Base-by-base conservation (phyloP, 2,329 filamentous ascomycete species). In the Canariomyces notabilis region DNA sequence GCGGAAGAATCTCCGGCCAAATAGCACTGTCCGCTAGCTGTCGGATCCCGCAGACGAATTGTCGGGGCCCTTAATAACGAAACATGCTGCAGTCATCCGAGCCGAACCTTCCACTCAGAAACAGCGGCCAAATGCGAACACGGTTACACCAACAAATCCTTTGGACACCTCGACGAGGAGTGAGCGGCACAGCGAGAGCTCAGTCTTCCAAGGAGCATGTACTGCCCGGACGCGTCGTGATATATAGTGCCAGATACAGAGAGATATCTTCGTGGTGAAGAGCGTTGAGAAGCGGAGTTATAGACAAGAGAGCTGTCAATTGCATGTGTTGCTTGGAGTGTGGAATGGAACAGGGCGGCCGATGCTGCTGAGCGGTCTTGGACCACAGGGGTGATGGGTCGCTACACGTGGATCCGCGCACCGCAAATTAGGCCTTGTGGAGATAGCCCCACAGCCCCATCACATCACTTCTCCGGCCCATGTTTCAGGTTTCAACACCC, bases 41-140 rank as follows among this genome's bases (percentile, higher is more conserved):
- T 29, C 26, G 26, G 14, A 12, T 29, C 26, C 26, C 26, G 7
- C 26, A 9, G 14, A 29, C 26, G 8, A 37, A 36, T 18, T 37
- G 32, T 15, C 22, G 44, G 32, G 40, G 44, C 48, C 53, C 42
- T 55, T 44, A 51, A 40, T 59, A 59, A 37, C 56, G 50, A 48
- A 49, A 44, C 56, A 59, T 59, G 42, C 48, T 49, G 44, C 34
- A 39, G 9, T 19, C 18, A 21, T 16, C n/a, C 19, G 12, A 19
- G 23, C 11, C 12, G 18, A 40, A 16, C 19, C 11, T 20, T 26
- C 19, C 32, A 37, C 26, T 12, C 26, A 29, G 37, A 22, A 18
- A 16, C 42, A 38, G 26, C 21, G 20, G 36, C 21, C 29, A 21
- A 40, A 2, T 5, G 9, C 26, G 26, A 29, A 4, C 22, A 29